Evolutionary conservation across 441 rosid species (phyloP), one percentile per base, ranked within the genome.

Genomic region (Pelargonium australe): DNA sequence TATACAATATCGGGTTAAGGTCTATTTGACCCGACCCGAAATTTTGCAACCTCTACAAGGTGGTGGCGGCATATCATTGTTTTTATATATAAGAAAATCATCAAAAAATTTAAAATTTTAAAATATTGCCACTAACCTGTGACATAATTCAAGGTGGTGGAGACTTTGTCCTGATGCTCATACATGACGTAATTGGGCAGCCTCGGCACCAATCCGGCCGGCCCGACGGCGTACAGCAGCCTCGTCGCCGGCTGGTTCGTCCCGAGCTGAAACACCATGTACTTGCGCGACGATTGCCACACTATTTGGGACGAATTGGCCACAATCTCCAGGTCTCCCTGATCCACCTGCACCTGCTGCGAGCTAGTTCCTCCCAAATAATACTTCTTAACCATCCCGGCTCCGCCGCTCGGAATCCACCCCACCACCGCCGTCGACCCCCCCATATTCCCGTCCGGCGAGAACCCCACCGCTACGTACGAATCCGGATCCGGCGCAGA

Each of bases 341-440:
- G 84, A 70, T 89, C 87, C 37, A 83, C 78, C 2, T 63, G 25
- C 17, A 92, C 97, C 67, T 70, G 72, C n/a, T 7, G 37, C 0
- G 95, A 4, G 7, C 43, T 76, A 0, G 63, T 58, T 69, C 84
- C 96, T 3, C 80, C 73, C 8, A 92, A 84, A 8, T 69, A 71
- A 31, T 90, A 92, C 67, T 51, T 87, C 74, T 89, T 86, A 2
- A 77, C 73, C 0, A 2, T 40, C 3, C 80, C 72, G 2, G 8
- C 11, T 1, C 89, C 85, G 41, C 64, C 75, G 0, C 78, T 14
- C 7, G 94, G 73, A 23, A 86, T 7, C 96, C 95, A 92, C 7
- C 95, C 98, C 7, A 90, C 96, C 68, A 92, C 17, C 0, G 98
- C 95, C 68, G 91, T 90, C 0, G 91, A 82, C 20, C 95, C 92